phyloP scores from a whole-genome alignment of 257 asterid species.

The Jacaranda copaia region DNA sequence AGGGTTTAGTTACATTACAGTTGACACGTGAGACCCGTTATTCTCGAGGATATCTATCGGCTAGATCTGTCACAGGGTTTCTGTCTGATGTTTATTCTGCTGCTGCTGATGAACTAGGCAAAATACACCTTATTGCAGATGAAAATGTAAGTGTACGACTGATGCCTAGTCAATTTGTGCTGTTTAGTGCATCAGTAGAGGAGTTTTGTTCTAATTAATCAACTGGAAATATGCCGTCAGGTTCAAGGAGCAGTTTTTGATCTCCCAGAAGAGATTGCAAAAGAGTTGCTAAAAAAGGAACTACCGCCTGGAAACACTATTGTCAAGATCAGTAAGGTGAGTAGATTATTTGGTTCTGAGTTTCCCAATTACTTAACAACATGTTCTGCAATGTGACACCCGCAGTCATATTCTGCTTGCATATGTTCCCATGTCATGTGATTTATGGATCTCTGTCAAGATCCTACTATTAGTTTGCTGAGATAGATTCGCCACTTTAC shows the following conservation, averaged over 20 bases:
- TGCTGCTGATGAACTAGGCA: slow-evolving; percentile 94
- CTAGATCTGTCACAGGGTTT: slow-evolving; percentile 88
- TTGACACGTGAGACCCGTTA: slow-evolving; percentile 64
- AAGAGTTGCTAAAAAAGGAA: slow-evolving; percentile 72
- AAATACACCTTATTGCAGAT: slow-evolving; percentile 80
- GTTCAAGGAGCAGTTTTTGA: slow-evolving; percentile 94
- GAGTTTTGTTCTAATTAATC: slow-evolving; percentile 28
- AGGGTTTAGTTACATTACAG: slow-evolving; percentile 90
- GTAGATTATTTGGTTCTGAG: slow-evolving; percentile 14
- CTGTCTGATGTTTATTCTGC: slow-evolving; percentile 85
- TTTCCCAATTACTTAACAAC: not conserved
- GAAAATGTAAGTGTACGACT: slow-evolving; percentile 50
- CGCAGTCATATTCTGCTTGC: not conserved
- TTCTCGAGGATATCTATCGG: slow-evolving; percentile 76
- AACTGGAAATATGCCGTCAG: slow-evolving; percentile 43
- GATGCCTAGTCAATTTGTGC: slow-evolving; percentile 4
- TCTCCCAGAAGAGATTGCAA: slow-evolving; percentile 95
- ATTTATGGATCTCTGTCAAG: not conserved
- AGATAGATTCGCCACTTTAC: not conserved
- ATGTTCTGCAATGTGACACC: not conserved
- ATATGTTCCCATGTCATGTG: not conserved
- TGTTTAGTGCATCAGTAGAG: slow-evolving; percentile 2
- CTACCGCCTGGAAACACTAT: slow-evolving; percentile 89
- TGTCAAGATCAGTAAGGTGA: slow-evolving; percentile 76
- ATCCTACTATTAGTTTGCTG: slow-evolving; percentile 14